Evolutionary conservation across 1,284 basidiomycete genomes (phyloP).

Genomic region (Austroboletus niveus): DNA sequence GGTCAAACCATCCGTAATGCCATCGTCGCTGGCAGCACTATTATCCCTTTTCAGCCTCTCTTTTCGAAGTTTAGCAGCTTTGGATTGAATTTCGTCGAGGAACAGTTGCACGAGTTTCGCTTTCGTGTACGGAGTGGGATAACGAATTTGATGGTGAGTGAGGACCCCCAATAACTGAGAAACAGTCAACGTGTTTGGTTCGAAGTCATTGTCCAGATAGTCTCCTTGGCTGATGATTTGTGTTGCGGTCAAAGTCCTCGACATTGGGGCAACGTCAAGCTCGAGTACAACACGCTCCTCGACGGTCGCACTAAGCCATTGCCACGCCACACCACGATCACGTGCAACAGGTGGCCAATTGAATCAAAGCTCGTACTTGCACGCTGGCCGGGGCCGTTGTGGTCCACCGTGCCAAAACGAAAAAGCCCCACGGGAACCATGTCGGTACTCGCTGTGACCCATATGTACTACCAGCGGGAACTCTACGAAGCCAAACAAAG

Average conservation of each 20-base stretch:
- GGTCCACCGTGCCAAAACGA: too few relatives aligned
- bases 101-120: slow-evolving; percentile 81
- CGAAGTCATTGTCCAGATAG: slow-evolving; percentile 85
- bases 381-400: too few relatives aligned
- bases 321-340: slow-evolving; percentile 16
- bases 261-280: slow-evolving; percentile 46
- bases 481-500: too few relatives aligned
- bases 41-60: slow-evolving; percentile 65
- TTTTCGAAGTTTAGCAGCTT: slow-evolving; percentile 59
- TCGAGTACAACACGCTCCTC: neutral
- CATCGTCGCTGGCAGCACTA: slow-evolving; percentile 73
- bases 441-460: too few relatives aligned
- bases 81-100: slow-evolving; percentile 71
- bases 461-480: too few relatives aligned
- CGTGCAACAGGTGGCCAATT: slow-evolving; percentile 8
- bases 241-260: slow-evolving; percentile 60
- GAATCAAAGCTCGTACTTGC: neutral
- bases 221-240: slow-evolving; percentile 71
- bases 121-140: slow-evolving; percentile 82
- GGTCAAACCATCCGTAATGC: slow-evolving; percentile 75
- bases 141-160: slow-evolving; percentile 77
- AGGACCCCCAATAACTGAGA: slow-evolving; percentile 81
- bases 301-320: neutral
- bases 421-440: too few relatives aligned
- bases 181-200: slow-evolving; percentile 76